Evolutionary conservation across 108 stramenopile genomes (phyloP).

Genomic region (Conticribra weissflogii): DNA sequence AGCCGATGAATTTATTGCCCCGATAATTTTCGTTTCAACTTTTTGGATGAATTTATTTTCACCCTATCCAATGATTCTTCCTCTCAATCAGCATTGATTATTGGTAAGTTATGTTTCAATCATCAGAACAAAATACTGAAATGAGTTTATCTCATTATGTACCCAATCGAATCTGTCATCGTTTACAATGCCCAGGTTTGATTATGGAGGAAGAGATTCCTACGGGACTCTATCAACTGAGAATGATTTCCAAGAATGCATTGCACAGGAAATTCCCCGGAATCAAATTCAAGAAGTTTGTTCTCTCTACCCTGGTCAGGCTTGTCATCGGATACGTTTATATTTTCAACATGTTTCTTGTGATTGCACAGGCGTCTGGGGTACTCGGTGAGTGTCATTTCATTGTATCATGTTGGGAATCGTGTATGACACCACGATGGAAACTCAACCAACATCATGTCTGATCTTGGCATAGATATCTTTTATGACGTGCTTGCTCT

Average conservation of each 20-base stretch:
- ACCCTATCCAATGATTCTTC: too few species aligned
- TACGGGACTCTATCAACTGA: constrained; percentile 6
- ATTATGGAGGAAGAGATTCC: constrained; percentile 45
- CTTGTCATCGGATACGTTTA: constrained; percentile 18
- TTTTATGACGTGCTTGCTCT: constrained; percentile 25
- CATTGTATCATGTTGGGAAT: not conserved
- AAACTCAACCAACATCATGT: not conserved
- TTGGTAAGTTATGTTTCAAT: too few species aligned
- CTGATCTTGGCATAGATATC: not conserved
- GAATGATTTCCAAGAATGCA: constrained; percentile 23
- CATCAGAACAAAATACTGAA: too few species aligned
- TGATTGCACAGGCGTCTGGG: constrained; percentile 11
- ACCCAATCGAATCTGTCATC: too few species aligned
- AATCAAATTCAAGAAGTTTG: constrained; percentile 1
- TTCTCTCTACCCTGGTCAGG: constrained; percentile 1
- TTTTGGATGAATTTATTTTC: too few species aligned
- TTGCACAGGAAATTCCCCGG: constrained; percentile 4
- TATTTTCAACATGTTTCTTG: constrained; percentile 22
- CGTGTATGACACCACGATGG: not conserved
- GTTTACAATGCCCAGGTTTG: constrained; percentile 1
- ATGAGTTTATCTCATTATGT: too few species aligned
- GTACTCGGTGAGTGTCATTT: not conserved
- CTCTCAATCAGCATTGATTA: too few species aligned
- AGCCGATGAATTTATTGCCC: too few species aligned
- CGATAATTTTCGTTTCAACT: too few species aligned